phyloP scores from a whole-genome alignment of 2,329 filamentous ascomycete species.

The Microdochium trichocladiopsis region DNA sequence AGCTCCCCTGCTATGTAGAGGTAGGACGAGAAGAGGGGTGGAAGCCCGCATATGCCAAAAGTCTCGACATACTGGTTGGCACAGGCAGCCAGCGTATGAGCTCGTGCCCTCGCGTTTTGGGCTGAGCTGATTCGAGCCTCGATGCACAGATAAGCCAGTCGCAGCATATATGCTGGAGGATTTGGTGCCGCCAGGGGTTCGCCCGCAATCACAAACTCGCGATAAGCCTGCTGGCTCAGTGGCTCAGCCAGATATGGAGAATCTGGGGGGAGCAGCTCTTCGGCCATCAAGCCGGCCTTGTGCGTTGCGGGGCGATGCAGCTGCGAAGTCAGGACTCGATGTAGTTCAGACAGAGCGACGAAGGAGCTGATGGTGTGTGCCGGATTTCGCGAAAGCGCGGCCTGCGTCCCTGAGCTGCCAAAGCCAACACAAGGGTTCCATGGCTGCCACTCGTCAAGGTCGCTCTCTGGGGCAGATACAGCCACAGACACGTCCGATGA shows the following conservation, averaged over 20 bases:
- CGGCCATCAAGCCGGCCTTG: neutral
- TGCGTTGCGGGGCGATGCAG: slow-evolving; percentile 1
- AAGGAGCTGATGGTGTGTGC: slow-evolving; percentile 14
- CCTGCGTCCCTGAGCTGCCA: slow-evolving; percentile 12
- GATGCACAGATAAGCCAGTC: slow-evolving; percentile 2
- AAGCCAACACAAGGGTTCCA: slow-evolving; percentile 50
- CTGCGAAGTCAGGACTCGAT: slow-evolving; percentile 4
- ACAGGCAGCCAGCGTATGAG: slow-evolving; percentile 5
- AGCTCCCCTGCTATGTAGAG: slow-evolving; percentile 9
- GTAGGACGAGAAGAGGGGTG: slow-evolving; percentile 10
- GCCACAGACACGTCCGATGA: slow-evolving; percentile 35
- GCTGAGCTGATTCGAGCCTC: slow-evolving; percentile 6
- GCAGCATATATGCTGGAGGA: neutral
- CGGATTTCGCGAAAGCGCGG: slow-evolving; percentile 8
- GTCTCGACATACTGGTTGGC: slow-evolving; percentile 9
- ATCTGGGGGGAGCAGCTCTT: slow-evolving; percentile 6
- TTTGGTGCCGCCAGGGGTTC: neutral
- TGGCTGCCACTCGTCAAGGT: slow-evolving; percentile 67
- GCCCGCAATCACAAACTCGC: neutral
- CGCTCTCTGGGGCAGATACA: slow-evolving; percentile 51
- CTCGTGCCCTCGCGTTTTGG: slow-evolving; percentile 2
- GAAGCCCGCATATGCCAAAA: slow-evolving; percentile 10
- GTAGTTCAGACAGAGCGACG: slow-evolving; percentile 9
- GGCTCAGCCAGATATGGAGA: neutral
- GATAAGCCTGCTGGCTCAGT: neutral